Evolutionary conservation across 2,329 filamentous ascomycete genomes (phyloP).

Genomic region (Piedraia hortae): DNA sequence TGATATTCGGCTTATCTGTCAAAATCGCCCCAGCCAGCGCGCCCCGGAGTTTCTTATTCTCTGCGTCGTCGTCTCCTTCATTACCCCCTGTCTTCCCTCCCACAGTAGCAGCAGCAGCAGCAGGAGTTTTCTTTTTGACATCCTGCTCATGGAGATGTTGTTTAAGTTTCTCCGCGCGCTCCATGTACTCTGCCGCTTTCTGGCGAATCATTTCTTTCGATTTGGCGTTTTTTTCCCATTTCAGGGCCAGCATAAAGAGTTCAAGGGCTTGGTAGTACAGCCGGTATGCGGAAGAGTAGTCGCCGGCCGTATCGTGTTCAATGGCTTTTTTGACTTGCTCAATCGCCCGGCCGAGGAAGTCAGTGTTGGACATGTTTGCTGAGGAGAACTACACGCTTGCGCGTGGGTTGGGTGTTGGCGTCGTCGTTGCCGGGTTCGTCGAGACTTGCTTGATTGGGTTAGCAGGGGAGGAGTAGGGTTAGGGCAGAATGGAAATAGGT

Average conservation of each 20-base stretch:
- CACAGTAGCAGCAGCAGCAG: constrained; percentile 44
- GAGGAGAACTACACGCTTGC: not conserved
- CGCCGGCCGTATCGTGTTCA: constrained; percentile 77
- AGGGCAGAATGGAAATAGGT: too few relatives aligned
- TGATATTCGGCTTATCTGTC: constrained; percentile 82
- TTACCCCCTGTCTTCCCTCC: constrained; percentile 34
- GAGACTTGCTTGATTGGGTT: too few relatives aligned
- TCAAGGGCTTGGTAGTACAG: constrained; percentile 88
- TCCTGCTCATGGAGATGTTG: constrained; percentile 56
- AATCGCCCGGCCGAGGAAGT: constrained; percentile 91
- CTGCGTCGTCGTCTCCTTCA: constrained; percentile 35
- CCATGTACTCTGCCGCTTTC: constrained; percentile 93
- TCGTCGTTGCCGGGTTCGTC: too few relatives aligned
- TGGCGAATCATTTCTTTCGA: constrained; percentile 92
- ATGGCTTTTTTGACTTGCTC: constrained; percentile 94
- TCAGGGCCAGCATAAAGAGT: constrained; percentile 93
- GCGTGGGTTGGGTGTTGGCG: not conserved
- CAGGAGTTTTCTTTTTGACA: constrained; percentile 36
- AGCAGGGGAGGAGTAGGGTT: too few relatives aligned
- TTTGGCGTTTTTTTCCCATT: constrained; percentile 97
- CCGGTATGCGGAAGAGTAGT: constrained; percentile 93
- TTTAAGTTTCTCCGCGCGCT: constrained; percentile 94
- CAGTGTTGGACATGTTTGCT: constrained; percentile 79
- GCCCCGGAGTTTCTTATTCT: constrained; percentile 81
- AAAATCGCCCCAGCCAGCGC: constrained; percentile 79